Base-by-base conservation (phyloP, 257 asterid genomes). In the Scutellaria galericulata region DNA sequence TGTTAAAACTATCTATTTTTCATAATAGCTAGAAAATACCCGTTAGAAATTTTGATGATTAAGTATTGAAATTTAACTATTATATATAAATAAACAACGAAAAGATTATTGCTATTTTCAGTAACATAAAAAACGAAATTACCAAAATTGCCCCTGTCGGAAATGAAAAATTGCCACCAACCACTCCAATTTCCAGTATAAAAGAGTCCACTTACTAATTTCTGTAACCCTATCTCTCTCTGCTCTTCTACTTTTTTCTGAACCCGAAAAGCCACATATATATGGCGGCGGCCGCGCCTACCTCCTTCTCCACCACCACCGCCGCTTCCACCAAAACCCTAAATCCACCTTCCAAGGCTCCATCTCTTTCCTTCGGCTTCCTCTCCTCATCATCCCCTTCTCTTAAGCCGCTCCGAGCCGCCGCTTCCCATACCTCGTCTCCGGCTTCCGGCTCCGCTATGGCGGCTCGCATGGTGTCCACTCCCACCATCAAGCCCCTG, bases 211-310 rank as follows among this genome's bases (percentile, higher is more conserved):
- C 24, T 48, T 37, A 48, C 6, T 7, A 0, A 12, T 20, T 35
- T 5, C 10, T 37, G 51, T 3, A 79, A 71, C 80, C 75, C 75
- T 73, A 71, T 67, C 75, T 41, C 9, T 45, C 69, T 62, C 22
- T 46, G 47, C 68, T 51, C 67, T 56, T 41, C 5, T 66, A 52
- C 71, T 66, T 9, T 18, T 72, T 63, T 56, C 41, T 37, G 9
- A 39, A 48, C 80, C 31, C 78, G n/a, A 55, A 47, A 64, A 76
- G 65, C 78, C 77, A 73, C 78, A 37, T 0, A 10, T 1, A 59
- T 6, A 89, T 89, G 96, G 86, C 90, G 82, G 96, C 98, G 80
- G 84, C 92, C 14, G 82, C 90, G 58, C 82, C 89, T 0, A 67
- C 88, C 68, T 40, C 83, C 6, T 71, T 87, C 24, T 22, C 79